phyloP scores from a whole-genome alignment of 140 eudicot genomes.

The Oenanthe javanica region DNA sequence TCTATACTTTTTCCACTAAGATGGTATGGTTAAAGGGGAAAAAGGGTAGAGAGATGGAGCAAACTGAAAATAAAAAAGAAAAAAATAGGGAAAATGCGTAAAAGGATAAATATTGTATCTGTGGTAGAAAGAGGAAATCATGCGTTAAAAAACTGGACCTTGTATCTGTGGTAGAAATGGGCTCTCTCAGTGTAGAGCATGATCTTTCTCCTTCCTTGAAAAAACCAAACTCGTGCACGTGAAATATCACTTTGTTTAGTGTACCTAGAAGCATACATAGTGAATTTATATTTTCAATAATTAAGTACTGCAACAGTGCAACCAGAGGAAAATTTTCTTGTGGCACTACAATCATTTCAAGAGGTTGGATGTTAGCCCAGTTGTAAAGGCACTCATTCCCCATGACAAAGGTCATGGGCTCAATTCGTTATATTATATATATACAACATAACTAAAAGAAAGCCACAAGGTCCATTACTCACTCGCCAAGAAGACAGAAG shows the following conservation, averaged over 20 bases:
- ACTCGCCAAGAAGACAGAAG: slow-evolving; percentile 82
- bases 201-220: slow-evolving; percentile 63
- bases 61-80: too few species aligned
- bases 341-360: neutral
- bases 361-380: neutral
- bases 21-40: too few species aligned
- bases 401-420: neutral
- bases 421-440: neutral
- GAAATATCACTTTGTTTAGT: slow-evolving; percentile 62
- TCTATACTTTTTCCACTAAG: too few species aligned
- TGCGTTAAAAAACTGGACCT: slow-evolving; percentile 32
- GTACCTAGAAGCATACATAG: slow-evolving; percentile 34
- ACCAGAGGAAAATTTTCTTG: neutral
- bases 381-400: neutral
- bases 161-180: slow-evolving; percentile 82
- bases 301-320: neutral
- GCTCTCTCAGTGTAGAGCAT: slow-evolving; percentile 93
- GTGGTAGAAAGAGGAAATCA: neutral
- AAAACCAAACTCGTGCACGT: slow-evolving; percentile 72
- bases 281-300: slow-evolving; percentile 3
- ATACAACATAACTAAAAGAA: neutral
- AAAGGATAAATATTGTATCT: too few species aligned
- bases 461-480: slow-evolving; percentile 20
- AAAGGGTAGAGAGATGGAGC: too few species aligned
- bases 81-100: too few species aligned